Conservation (phyloP, 1,284 basidiomycete genomes). For the Apiotrichum laibachii region DNA sequence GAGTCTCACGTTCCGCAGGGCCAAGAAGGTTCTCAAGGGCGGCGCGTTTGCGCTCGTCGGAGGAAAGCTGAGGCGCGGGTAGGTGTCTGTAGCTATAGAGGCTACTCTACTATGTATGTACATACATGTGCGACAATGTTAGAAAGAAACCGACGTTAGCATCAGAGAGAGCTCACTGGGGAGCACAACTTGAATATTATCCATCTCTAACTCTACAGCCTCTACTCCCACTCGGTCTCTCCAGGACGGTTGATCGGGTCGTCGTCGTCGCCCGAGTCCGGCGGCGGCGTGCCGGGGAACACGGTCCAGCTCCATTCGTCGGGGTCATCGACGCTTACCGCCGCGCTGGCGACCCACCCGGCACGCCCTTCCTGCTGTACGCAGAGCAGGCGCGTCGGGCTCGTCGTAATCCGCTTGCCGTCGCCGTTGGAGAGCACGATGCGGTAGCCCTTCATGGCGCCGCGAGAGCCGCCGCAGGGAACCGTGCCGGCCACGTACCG, state of each 20-base stretch:
- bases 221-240: neutral
- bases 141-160: no score
- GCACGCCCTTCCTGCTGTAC: conserved; percentile 31
- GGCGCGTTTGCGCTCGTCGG: conserved; percentile 25
- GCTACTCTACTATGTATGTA: no score
- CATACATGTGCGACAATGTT: no score
- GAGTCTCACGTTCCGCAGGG: conserved; percentile 84
- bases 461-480: conserved; percentile 28
- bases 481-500: conserved; percentile 24
- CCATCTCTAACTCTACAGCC: neutral
- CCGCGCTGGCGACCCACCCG: conserved; percentile 32
- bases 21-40: conserved; percentile 61
- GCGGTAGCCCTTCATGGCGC: conserved; percentile 37
- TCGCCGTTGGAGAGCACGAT: conserved; percentile 33
- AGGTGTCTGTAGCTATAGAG: conserved; percentile 6
- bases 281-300: neutral
- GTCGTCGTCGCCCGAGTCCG: conserved; percentile 3
- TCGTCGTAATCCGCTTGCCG: conserved; percentile 29
- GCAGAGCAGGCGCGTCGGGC: conserved; percentile 35
- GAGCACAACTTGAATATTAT: neutral
- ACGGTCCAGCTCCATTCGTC: conserved; percentile 46
- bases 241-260: conserved; percentile 1
- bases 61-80: conserved; percentile 10
- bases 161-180: no score
- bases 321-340: conserved; percentile 33